Conservation (phyloP, 371 early-diverging fungal species). For the Mucor lusitanicus region DNA sequence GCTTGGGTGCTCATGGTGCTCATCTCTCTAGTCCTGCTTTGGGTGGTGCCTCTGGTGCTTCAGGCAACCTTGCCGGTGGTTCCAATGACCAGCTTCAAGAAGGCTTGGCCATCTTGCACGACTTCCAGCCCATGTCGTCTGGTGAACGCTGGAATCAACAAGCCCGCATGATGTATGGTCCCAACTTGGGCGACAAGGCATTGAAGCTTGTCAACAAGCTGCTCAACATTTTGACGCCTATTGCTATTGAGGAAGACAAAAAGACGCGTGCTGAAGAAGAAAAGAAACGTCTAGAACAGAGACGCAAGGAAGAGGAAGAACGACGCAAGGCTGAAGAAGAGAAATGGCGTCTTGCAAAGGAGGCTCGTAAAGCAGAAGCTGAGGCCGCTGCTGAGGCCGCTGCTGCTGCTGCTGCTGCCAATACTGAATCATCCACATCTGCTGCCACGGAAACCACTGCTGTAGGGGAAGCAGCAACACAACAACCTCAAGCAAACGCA, state of each 20-base stretch:
- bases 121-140: constrained; percentile 75
- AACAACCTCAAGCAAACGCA: constrained; percentile 69
- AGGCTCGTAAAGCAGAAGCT: constrained; percentile 24
- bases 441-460: constrained; percentile 17
- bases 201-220: constrained; percentile 61
- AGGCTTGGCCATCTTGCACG: constrained; percentile 60
- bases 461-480: constrained; percentile 45
- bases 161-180: constrained; percentile 80
- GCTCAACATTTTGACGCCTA: constrained; percentile 75
- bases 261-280: constrained; percentile 59
- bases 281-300: constrained; percentile 43
- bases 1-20: background rate
- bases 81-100: constrained; percentile 33
- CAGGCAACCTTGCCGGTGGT: background rate
- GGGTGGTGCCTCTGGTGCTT: background rate
- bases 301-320: constrained; percentile 46
- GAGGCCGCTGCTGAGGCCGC: constrained; percentile 29
- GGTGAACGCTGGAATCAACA: constrained; percentile 90
- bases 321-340: constrained; percentile 57
- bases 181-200: constrained; percentile 59
- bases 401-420: constrained; percentile 30
- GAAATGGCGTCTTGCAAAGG: constrained; percentile 42
- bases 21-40: background rate
- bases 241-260: constrained; percentile 71
- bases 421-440: constrained; percentile 28